A percentile compares a stretch with the other conserved stretches of the same genome.
These are phyloP conservation scores for Podospora pseudopauciseta DNA, from an alignment of 495 filamentous ascomycete genomes.

Conservation along the genomic window DNA sequence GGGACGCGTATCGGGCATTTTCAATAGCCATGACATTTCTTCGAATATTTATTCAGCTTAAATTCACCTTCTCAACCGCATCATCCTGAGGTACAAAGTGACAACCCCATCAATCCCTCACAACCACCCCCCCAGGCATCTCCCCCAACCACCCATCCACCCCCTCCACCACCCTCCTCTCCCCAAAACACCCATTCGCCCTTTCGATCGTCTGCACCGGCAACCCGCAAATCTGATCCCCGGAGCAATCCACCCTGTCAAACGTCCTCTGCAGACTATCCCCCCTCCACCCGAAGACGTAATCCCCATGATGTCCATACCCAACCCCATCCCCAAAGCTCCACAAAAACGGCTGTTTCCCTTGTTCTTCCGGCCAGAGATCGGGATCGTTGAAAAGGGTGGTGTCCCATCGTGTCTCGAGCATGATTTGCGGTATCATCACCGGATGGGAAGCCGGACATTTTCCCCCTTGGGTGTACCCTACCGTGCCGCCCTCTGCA, in stretches of 20 bases:
- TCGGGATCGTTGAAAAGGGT: constrained; percentile 34
- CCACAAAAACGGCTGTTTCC: constrained; percentile 38
- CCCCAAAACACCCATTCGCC: background rate
- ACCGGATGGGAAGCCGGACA: constrained; percentile 44
- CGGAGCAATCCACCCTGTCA: constrained; percentile 24
- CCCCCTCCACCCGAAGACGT: constrained; percentile 31
- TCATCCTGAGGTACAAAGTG: background rate
- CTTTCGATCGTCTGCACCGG: background rate
- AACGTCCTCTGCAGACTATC: constrained; percentile 38
- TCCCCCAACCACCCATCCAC: constrained; percentile 1
- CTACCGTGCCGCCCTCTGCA: constrained; percentile 26
- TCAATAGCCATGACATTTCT: too few relatives aligned
- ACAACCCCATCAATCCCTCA: background rate
- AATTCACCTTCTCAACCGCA: background rate
- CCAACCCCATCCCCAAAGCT: constrained; percentile 8
- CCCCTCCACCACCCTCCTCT: background rate
- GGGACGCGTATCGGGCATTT: background rate
- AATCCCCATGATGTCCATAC: constrained; percentile 12
- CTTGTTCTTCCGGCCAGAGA: constrained; percentile 40
- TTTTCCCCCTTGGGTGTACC: constrained; percentile 30
- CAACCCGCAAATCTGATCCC: constrained; percentile 1
- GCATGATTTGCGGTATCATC: constrained; percentile 40
- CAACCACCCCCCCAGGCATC: constrained; percentile 1
- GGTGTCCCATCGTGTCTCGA: constrained; percentile 45
- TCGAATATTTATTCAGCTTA: background rate